Evolutionary conservation across 257 asterid genomes (phyloP), one percentile per base, ranked within the genome.

Genomic region (Nicotiana tomentosiformis): DNA sequence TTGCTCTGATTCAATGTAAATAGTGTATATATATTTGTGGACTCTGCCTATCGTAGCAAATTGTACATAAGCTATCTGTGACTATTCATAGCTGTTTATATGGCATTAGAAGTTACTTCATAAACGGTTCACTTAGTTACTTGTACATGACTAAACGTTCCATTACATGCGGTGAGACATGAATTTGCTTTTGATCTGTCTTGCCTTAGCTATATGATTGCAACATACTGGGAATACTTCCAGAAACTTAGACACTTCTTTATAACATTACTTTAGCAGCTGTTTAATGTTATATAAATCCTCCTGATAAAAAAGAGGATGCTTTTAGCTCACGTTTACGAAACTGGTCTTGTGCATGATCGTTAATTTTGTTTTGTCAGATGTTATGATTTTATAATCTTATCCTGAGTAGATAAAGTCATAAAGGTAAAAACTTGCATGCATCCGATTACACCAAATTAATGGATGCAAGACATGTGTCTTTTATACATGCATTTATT

Each of bases 1-100:
- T 51, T 33, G 29, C 32, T 46, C 17, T 74, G 58, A n/a, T 78
- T 78, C 77, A 72, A 39, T 78, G 89, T 82, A 87, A 82, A 78
- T 82, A 74, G 29, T 70, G 72, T 85, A 65, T 68, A 83, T 81
- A 81, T 76, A 55, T 56, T 35, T 15, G 56, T 66, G 10, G 23
- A 6, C 70, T 49, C 79, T 49, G 58, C 23, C 20, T 12, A 70
- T 70, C 58, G 23, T 20, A 43, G 23, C 62, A 49, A 14, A 53
- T 49, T 74, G 30, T 23, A 72, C 23, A 14, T 72, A 23, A 46
- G 79, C 61, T 5, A 72, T 72, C 0, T 14, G 79, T 46, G 61
- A 26, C 16, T 49, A 74, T 74, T 74, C 61, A 7, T 74, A 26
- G 43, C 26, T 74, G 80, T 49, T 74, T 49, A 23, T 74, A 74